Evolutionary conservation across 306 rosid genomes (phyloP).

Genomic region (Castanospermum australe): DNA sequence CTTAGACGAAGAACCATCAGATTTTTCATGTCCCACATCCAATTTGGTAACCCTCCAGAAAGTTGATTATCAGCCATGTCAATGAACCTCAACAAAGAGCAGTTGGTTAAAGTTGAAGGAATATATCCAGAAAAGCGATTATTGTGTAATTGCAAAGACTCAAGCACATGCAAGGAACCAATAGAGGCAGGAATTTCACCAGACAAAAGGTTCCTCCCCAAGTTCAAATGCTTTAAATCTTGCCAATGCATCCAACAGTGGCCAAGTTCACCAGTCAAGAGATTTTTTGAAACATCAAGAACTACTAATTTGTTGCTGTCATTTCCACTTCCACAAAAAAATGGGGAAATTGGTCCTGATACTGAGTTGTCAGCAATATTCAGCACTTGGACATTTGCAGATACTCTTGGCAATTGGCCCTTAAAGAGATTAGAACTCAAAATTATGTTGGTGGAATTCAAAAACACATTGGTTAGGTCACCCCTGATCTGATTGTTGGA

Average conservation of each 20-base stretch:
- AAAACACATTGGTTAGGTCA: not conserved
- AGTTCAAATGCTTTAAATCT: constrained; percentile 7
- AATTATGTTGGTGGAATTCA: not conserved
- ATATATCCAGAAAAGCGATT: not conserved
- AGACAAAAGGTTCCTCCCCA: constrained; percentile 4
- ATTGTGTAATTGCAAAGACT: not conserved
- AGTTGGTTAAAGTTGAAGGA: not conserved
- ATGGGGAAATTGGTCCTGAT: not conserved
- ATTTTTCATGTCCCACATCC: not conserved
- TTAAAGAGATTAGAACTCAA: not conserved
- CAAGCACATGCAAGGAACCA: not conserved
- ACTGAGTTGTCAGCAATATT: not conserved
- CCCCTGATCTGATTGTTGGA: constrained; percentile 14
- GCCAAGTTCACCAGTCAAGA: not conserved
- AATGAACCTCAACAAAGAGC: not conserved
- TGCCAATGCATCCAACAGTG: not conserved
- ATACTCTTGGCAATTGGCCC: not conserved
- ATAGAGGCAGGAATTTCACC: not conserved
- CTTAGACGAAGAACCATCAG: constrained; percentile 3
- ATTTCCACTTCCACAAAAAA: not conserved
- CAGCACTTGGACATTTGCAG: not conserved
- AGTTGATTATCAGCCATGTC: not conserved
- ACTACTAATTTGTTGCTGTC: not conserved
- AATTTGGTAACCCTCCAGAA: not conserved
- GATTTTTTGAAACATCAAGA: not conserved